Evolutionary conservation across 1,284 basidiomycete genomes (phyloP).

Genomic region (Leucoagaricus sp.): DNA sequence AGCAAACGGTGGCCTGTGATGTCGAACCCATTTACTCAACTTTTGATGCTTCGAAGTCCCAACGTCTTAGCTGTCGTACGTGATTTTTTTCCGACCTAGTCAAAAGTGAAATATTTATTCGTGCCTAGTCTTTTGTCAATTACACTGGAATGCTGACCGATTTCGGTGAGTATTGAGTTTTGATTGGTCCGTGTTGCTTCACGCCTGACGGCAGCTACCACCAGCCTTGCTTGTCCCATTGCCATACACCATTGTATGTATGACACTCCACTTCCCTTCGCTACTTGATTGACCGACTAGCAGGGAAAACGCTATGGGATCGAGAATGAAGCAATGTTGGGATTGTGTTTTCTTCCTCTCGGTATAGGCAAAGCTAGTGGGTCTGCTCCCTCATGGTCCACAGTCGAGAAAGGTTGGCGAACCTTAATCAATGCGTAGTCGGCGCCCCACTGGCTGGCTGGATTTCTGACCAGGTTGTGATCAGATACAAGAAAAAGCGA

Average conservation of each 20-base stretch:
- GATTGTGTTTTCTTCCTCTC: conserved; percentile 34
- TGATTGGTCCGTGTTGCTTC: too few relatives aligned
- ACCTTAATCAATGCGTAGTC: conserved; percentile 21
- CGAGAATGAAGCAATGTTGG: conserved; percentile 34
- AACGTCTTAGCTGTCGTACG: conserved; percentile 33
- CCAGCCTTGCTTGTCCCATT: conserved; percentile 25
- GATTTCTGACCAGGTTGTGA: conserved; percentile 31
- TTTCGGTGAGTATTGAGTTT: conserved; percentile 17
- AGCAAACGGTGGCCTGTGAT: conserved; percentile 28
- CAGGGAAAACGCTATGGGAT: conserved; percentile 35
- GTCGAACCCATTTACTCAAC: conserved; percentile 32
- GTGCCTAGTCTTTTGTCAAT: conserved; percentile 20
- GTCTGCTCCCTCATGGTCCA: conserved; percentile 6
- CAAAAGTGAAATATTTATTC: background rate
- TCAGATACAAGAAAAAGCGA: conserved; percentile 26
- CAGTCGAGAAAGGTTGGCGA: too few relatives aligned
- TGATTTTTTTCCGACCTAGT: background rate
- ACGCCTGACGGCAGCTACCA: background rate
- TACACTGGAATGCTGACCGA: conserved; percentile 19
- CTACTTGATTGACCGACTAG: background rate
- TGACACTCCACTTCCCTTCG: conserved; percentile 14
- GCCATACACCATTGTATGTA: conserved; percentile 26
- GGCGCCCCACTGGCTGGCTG: conserved; percentile 34
- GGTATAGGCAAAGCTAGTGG: conserved; percentile 36
- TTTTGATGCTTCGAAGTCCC: conserved; percentile 33